Conservation (phyloP, 2,329 filamentous ascomycete genomes). For the Lizonia empirigonia region DNA sequence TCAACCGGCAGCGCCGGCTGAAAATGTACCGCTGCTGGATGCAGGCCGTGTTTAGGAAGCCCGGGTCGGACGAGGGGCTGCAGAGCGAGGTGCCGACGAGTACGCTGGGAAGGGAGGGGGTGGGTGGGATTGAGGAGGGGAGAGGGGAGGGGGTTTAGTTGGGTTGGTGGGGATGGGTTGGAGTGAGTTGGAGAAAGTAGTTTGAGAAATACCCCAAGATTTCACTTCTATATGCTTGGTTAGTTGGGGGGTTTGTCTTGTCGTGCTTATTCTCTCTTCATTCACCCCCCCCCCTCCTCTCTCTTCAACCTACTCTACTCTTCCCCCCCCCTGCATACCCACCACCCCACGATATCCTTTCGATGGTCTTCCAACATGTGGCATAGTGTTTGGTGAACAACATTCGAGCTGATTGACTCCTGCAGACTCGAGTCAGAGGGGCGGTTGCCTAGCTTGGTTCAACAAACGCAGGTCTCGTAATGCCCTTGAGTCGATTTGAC, state of each 20-base stretch:
- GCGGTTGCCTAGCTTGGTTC: slow-evolving; percentile 2
- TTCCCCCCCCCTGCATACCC: too few species aligned
- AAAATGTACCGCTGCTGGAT: slow-evolving; percentile 99
- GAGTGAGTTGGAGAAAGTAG: neutral
- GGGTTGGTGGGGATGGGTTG: neutral
- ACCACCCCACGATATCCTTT: too few species aligned
- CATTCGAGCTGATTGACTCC: slow-evolving; percentile 1
- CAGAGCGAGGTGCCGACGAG: slow-evolving; percentile 43
- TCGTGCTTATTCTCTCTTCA: too few species aligned
- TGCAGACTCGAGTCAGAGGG: neutral
- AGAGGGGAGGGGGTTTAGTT: slow-evolving; percentile 3
- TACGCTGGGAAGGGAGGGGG: slow-evolving; percentile 39
- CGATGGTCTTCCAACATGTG: slow-evolving; percentile 40
- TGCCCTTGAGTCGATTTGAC: neutral
- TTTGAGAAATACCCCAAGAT: slow-evolving; percentile 2
- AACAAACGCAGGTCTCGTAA: neutral
- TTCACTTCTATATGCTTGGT: too few species aligned
- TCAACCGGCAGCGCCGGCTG: slow-evolving; percentile 85
- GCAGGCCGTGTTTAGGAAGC: slow-evolving; percentile 79
- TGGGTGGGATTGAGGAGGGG: slow-evolving; percentile 13
- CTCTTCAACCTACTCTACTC: too few species aligned
- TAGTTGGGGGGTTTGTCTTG: too few species aligned
- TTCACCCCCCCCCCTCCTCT: too few species aligned
- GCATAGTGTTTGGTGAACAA: slow-evolving; percentile 24
- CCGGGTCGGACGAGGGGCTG: slow-evolving; percentile 25